These are phyloP conservation scores for Entrophospora sp. DNA, from an alignment of 192 early-diverging fungal genomes.

Conservation along the genomic window DNA sequence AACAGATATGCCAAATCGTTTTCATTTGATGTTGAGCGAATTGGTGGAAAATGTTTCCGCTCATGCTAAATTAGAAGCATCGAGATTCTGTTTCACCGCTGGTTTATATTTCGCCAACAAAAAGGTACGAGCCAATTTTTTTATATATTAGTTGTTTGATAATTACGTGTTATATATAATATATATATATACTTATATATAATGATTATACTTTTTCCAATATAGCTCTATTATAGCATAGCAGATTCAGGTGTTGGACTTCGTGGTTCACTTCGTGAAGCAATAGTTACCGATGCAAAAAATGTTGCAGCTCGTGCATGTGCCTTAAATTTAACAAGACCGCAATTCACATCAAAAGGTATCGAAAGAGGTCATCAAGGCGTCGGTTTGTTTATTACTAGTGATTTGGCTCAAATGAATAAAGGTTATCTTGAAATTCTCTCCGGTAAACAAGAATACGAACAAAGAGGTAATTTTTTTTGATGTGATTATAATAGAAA, in stretches of 20 bases:
- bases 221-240: slow-evolving; percentile 9
- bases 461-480: slow-evolving; percentile 2
- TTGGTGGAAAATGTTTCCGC: slow-evolving; percentile 20
- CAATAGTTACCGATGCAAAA: slow-evolving; percentile 16
- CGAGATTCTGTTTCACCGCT: slow-evolving; percentile 4
- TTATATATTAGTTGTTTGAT: background rate
- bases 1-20: slow-evolving; percentile 1
- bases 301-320: background rate
- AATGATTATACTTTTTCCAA: background rate
- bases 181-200: background rate
- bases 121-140: background rate
- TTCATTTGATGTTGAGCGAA: slow-evolving; percentile 22
- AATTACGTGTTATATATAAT: background rate
- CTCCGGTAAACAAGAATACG: slow-evolving; percentile 18
- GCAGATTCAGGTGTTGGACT: slow-evolving; percentile 19
- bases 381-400: slow-evolving; percentile 19
- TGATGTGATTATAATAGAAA: no score
- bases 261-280: slow-evolving; percentile 8
- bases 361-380: slow-evolving; percentile 19
- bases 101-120: slow-evolving; percentile 11
- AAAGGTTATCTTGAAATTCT: slow-evolving; percentile 17
- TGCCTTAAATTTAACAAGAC: slow-evolving; percentile 14
- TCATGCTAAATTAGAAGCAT: slow-evolving; percentile 13
- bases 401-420: slow-evolving; percentile 16
- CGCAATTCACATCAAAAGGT: slow-evolving; percentile 16